Percentiles rank a stretch among this genome's conserved stretches.
Evolutionary conservation across 2,329 filamentous ascomycete genomes (phyloP).

Genomic region (Alternaria ventricosa): DNA sequence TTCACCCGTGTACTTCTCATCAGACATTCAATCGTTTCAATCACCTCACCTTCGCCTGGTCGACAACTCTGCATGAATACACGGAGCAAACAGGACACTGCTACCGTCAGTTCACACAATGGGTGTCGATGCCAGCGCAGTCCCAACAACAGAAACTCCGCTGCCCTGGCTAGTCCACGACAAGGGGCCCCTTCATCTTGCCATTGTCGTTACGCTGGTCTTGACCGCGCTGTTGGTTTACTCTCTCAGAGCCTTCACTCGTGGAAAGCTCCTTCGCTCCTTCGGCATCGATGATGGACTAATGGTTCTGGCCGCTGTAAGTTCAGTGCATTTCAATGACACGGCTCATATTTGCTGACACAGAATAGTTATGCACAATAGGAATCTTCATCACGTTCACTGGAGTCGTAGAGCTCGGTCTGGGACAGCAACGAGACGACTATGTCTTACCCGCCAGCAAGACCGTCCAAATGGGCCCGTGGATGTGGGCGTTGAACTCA

Average conservation of each 20-base stretch:
- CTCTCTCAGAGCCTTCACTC: conserved; percentile 53
- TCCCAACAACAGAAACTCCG: conserved; percentile 9
- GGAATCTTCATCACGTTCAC: conserved; percentile 13
- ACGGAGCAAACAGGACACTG: conserved; percentile 16
- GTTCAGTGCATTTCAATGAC: neutral
- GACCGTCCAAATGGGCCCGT: conserved; percentile 4
- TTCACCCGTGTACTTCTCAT: conserved; percentile 2
- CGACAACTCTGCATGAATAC: conserved; percentile 1
- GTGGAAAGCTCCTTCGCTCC: conserved; percentile 54
- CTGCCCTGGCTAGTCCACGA: conserved; percentile 31
- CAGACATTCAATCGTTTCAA: conserved; percentile 1
- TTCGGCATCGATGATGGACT: conserved; percentile 59
- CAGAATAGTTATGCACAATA: conserved; percentile 1
- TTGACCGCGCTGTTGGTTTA: conserved; percentile 52
- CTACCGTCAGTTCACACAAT: conserved; percentile 20
- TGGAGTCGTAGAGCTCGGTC: conserved; percentile 34
- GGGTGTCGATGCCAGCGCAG: conserved; percentile 26
- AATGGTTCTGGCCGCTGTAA: conserved; percentile 51
- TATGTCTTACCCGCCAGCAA: neutral
- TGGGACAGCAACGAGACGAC: conserved; percentile 51
- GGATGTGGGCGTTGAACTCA: conserved; percentile 19
- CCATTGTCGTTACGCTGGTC: conserved; percentile 50
- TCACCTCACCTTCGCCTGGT: neutral
- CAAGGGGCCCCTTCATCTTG: conserved; percentile 47
- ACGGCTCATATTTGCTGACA: neutral